phyloP scores from a whole-genome alignment of 495 filamentous ascomycete genomes.

The Podospora conica region DNA sequence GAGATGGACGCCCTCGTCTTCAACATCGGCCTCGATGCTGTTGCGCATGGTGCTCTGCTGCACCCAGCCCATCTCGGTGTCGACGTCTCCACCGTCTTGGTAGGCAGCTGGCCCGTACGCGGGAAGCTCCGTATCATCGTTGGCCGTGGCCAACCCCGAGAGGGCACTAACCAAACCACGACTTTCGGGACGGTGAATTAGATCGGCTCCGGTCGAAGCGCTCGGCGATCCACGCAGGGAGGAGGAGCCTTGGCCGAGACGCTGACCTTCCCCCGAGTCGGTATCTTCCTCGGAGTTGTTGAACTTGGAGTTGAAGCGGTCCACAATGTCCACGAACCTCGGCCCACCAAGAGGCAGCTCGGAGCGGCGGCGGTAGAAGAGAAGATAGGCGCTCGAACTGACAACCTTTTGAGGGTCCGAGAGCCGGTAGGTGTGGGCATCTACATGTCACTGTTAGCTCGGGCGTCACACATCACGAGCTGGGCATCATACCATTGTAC shows the following conservation, averaged over 20 bases:
- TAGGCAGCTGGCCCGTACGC: constrained; percentile 15
- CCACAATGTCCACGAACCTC: constrained; percentile 60
- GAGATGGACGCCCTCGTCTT: constrained; percentile 27
- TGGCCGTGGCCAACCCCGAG: background rate
- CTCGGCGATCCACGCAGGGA: constrained; percentile 82
- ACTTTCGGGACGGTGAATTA: constrained; percentile 60
- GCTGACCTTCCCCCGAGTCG: constrained; percentile 73
- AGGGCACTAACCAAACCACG: constrained; percentile 45
- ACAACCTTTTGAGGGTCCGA: constrained; percentile 52
- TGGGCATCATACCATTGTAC: constrained; percentile 73
- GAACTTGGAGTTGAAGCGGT: constrained; percentile 42
- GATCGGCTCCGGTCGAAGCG: constrained; percentile 70
- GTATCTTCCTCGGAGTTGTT: constrained; percentile 36
- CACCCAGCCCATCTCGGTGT: constrained; percentile 10
- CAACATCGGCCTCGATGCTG: constrained; percentile 40
- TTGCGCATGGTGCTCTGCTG: constrained; percentile 22
- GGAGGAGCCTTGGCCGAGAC: constrained; percentile 77
- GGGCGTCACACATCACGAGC: too few species aligned
- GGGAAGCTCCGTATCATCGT: constrained; percentile 16
- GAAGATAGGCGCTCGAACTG: constrained; percentile 72
- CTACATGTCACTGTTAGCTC: constrained; percentile 38
- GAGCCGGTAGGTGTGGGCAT: constrained; percentile 56
- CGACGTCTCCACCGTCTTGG: constrained; percentile 11
- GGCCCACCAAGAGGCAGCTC: constrained; percentile 67
- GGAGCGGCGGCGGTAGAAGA: constrained; percentile 92